Evolutionary conservation across 208 protist species (phyloP).

Genomic region (Leishmania guyanensis): DNA sequence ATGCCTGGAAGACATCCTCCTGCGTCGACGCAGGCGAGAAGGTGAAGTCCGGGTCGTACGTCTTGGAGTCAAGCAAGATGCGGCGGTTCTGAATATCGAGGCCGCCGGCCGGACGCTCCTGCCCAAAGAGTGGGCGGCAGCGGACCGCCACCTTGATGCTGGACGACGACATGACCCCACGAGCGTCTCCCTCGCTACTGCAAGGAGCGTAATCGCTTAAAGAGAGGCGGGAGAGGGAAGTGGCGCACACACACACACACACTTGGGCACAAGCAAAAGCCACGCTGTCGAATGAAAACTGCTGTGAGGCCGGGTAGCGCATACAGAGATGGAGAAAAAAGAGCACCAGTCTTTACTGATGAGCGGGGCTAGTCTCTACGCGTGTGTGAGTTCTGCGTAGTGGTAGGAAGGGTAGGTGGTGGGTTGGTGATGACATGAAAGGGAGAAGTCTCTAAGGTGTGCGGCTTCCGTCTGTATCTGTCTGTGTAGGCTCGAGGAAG

Average conservation of each 20-base stretch:
- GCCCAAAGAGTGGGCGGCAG: constrained; percentile 81
- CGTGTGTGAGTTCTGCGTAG: neutral
- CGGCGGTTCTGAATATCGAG: constrained; percentile 83
- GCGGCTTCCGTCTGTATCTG: constrained; percentile 5
- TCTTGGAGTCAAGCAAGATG: constrained; percentile 87
- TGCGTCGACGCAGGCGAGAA: constrained; percentile 73
- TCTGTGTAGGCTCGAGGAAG: neutral
- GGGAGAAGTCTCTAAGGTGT: neutral
- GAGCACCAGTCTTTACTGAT: neutral
- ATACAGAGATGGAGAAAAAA: neutral
- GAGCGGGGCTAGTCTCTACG: neutral
- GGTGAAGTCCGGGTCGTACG: constrained; percentile 90
- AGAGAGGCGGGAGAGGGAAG: neutral
- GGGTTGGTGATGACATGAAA: too few species aligned
- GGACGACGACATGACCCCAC: constrained; percentile 28
- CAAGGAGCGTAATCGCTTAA: too few species aligned
- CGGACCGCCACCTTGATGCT: constrained; percentile 91
- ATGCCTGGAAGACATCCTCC: constrained; percentile 85
- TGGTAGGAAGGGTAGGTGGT: neutral
- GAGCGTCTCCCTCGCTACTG: neutral
- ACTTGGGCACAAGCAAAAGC: too few species aligned
- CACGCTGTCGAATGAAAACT: too few species aligned
- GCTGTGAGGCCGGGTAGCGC: neutral
- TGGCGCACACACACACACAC: too few species aligned
- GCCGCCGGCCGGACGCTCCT: constrained; percentile 70